Conservation (phyloP, 2,329 filamentous ascomycete genomes). For the Dothideomycetes sp. region DNA sequence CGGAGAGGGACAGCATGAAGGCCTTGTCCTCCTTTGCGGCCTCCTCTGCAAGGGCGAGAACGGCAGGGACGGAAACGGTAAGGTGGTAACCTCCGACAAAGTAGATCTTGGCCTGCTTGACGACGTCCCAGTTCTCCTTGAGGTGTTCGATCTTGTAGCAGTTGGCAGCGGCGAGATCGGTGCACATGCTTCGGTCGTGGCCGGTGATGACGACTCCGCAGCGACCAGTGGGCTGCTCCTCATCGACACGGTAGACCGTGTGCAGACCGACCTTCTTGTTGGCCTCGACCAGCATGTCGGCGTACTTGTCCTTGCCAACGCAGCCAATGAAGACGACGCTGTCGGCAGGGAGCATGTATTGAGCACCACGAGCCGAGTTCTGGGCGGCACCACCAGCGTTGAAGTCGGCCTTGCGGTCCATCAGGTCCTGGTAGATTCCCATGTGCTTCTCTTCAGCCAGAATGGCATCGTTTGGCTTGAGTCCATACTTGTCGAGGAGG, state of each 20-base stretch:
- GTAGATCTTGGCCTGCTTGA: slow-evolving; percentile 77
- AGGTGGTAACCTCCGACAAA: slow-evolving; percentile 97
- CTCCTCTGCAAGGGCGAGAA: slow-evolving; percentile 81
- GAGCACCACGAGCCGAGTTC: slow-evolving; percentile 87
- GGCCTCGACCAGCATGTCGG: slow-evolving; percentile 74
- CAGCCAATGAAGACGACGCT: slow-evolving; percentile 90
- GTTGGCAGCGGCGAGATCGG: slow-evolving; percentile 91
- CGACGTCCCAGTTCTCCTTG: slow-evolving; percentile 87
- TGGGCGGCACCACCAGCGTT: slow-evolving; percentile 94
- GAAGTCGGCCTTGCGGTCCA: slow-evolving; percentile 86
- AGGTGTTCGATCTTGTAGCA: slow-evolving; percentile 92
- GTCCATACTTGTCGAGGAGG: slow-evolving; percentile 80
- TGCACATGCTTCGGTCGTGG: slow-evolving; percentile 89
- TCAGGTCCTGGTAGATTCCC: slow-evolving; percentile 82
- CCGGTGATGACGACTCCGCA: slow-evolving; percentile 96
- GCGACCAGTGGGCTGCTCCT: slow-evolving; percentile 73
- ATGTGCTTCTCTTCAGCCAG: slow-evolving; percentile 88
- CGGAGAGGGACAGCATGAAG: slow-evolving; percentile 84
- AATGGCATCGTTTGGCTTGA: slow-evolving; percentile 96
- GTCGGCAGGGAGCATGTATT: slow-evolving; percentile 84
- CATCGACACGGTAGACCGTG: slow-evolving; percentile 89
- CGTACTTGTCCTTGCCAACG: slow-evolving; percentile 92
- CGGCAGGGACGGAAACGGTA: slow-evolving; percentile 86
- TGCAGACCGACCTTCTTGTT: slow-evolving; percentile 80
- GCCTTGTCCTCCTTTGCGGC: slow-evolving; percentile 81